phyloP scores from a whole-genome alignment of 768 basidiomycete genomes.

The Ramaria rubella region DNA sequence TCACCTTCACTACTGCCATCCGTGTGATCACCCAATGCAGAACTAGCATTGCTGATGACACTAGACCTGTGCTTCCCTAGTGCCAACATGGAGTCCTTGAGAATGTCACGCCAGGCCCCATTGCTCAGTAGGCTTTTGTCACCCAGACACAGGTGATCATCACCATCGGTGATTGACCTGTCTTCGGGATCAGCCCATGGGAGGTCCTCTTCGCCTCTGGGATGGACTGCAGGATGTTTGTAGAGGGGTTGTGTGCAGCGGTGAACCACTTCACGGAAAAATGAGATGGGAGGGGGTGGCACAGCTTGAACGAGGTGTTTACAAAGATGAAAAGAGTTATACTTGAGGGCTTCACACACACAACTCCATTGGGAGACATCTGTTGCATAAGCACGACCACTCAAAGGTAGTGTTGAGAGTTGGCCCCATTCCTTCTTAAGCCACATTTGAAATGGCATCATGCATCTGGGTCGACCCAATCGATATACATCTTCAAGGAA shows the following conservation, averaged over 20 bases:
- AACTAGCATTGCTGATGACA: background rate
- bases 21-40: background rate
- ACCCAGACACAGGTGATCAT: conserved; percentile 18
- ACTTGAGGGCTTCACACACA: conserved; percentile 26
- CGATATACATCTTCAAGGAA: conserved; percentile 14
- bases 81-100: conserved; percentile 9
- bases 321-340: conserved; percentile 24
- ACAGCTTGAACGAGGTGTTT: conserved; percentile 30
- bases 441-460: conserved; percentile 20
- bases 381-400: conserved; percentile 18
- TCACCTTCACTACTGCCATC: background rate
- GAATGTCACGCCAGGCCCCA: conserved; percentile 8
- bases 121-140: conserved; percentile 9
- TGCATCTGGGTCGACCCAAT: conserved; percentile 18
- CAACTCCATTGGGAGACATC: conserved; percentile 22
- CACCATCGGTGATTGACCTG: conserved; percentile 19
- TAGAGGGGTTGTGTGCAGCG: conserved; percentile 21
- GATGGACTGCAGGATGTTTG: conserved; percentile 13
- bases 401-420: background rate
- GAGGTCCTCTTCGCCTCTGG: background rate
- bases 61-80: too few species aligned
- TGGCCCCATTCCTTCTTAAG: conserved; percentile 24
- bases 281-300: conserved; percentile 11
- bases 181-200: background rate
- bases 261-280: conserved; percentile 18